Evolutionary conservation across 805 yeast genomes (phyloP).

Genomic region (Metschnikowia drakensbergensis): DNA sequence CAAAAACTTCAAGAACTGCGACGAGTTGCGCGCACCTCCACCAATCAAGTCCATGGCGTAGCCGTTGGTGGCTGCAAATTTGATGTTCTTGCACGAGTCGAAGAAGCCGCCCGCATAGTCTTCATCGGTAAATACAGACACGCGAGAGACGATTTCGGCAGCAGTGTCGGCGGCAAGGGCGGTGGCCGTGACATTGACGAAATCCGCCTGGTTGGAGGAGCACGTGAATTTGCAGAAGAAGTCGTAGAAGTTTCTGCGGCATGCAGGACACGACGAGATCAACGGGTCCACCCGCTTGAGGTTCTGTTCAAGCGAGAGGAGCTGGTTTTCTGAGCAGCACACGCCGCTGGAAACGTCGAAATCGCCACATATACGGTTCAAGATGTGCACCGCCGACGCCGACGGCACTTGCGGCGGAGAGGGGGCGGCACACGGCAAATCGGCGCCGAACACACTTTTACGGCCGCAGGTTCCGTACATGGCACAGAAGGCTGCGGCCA

Average conservation of each 20-base stretch:
- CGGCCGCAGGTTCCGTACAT: conserved; percentile 73
- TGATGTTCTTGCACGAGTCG: conserved; percentile 83
- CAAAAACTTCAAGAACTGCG: conserved; percentile 74
- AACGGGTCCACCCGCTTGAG: conserved; percentile 39
- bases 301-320: conserved; percentile 44
- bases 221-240: conserved; percentile 88
- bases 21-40: conserved; percentile 85
- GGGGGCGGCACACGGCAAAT: conserved; percentile 72
- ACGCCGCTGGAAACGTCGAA: conserved; percentile 50
- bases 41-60: conserved; percentile 96
- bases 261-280: conserved; percentile 73
- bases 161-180: conserved; percentile 48
- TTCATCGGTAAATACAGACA: conserved; percentile 58
- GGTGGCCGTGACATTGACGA: conserved; percentile 62
- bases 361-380: conserved; percentile 70
- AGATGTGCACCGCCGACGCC: conserved; percentile 39
- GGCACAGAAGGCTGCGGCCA: conserved; percentile 35
- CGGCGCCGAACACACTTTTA: conserved; percentile 69
- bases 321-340: conserved; percentile 72
- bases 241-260: conserved; percentile 77
- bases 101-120: conserved; percentile 61
- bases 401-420: conserved; percentile 47
- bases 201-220: conserved; percentile 75
- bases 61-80: conserved; percentile 92
- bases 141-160: conserved; percentile 62